Conservation (phyloP, 345 rosid genomes). For the Syzygium oleosum region DNA sequence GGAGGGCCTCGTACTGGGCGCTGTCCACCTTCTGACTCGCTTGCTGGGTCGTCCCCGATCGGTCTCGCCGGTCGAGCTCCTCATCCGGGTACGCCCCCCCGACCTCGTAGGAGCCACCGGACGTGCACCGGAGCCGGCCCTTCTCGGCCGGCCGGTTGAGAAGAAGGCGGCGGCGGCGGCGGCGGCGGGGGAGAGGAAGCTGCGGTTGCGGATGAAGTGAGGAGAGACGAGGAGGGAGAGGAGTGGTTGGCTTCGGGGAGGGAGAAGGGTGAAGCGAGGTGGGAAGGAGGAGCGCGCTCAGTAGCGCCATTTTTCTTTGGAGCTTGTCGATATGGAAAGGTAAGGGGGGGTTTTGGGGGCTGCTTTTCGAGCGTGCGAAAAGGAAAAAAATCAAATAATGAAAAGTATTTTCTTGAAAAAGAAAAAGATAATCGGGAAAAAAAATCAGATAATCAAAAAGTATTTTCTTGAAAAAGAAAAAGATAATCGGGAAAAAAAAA, state of each 20-base stretch:
- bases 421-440: neutral
- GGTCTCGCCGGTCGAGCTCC: constrained; percentile 23
- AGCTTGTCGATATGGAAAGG: neutral
- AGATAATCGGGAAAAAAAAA: neutral
- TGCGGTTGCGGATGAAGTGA: neutral
- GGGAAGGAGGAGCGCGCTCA: neutral
- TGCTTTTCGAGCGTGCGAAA: neutral
- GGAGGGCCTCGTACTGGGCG: constrained; percentile 60
- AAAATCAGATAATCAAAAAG: neutral
- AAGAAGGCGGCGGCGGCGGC: neutral
- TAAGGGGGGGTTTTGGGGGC: neutral
- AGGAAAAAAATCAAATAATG: neutral
- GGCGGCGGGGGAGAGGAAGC: neutral
- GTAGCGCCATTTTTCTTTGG: constrained; percentile 14
- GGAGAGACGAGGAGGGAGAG: neutral
- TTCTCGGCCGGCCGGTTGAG: neutral
- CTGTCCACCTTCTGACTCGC: constrained; percentile 26
- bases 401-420: neutral
- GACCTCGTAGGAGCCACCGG: constrained; percentile 33
- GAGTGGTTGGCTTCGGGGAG: neutral
- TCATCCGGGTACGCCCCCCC: constrained; percentile 62
- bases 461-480: too few species aligned
- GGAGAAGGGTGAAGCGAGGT: neutral
- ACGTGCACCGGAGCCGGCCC: neutral
- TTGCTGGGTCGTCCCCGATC: constrained; percentile 6